A percentile compares a stretch with the other conserved stretches of the same genome.
These are phyloP conservation scores for Batkoa obscura DNA, from an alignment of 371 early-diverging fungal genomes.

Conservation along the genomic window DNA sequence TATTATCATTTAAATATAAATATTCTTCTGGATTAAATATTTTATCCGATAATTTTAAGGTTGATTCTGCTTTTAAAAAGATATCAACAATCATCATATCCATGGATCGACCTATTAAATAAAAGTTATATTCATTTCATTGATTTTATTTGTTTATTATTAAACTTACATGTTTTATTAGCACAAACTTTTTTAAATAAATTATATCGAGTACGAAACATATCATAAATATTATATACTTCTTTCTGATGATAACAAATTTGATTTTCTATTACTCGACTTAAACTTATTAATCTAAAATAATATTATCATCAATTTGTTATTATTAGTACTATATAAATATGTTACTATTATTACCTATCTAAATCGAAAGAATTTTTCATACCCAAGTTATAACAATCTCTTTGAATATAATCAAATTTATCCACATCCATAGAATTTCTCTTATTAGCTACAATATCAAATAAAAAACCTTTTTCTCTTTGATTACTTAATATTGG, in stretches of 20 bases:
- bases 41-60: constrained; percentile 45
- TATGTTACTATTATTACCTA: constrained; percentile 8
- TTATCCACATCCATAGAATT: constrained; percentile 93
- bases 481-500: constrained; percentile 12
- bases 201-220: constrained; percentile 82
- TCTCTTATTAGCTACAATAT: constrained; percentile 88
- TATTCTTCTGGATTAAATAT: constrained; percentile 51
- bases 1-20: constrained; percentile 60
- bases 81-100: constrained; percentile 84
- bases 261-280: constrained; percentile 70
- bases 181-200: constrained; percentile 84
- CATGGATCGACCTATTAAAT: constrained; percentile 25
- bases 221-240: constrained; percentile 55
- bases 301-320: neutral
- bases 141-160: neutral
- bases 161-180: constrained; percentile 48
- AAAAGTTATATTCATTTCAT: constrained; percentile 7
- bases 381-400: constrained; percentile 70
- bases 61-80: constrained; percentile 54
- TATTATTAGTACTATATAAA: neutral
- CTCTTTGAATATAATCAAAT: constrained; percentile 88
- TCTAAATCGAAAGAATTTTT: constrained; percentile 60
- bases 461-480: constrained; percentile 60
- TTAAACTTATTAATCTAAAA: constrained; percentile 50
- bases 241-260: constrained; percentile 76